A percentile compares a stretch with the other conserved stretches of the same genome.
Evolutionary conservation across 1,284 basidiomycete genomes (phyloP).

Genomic region (Naganishia sp.): DNA sequence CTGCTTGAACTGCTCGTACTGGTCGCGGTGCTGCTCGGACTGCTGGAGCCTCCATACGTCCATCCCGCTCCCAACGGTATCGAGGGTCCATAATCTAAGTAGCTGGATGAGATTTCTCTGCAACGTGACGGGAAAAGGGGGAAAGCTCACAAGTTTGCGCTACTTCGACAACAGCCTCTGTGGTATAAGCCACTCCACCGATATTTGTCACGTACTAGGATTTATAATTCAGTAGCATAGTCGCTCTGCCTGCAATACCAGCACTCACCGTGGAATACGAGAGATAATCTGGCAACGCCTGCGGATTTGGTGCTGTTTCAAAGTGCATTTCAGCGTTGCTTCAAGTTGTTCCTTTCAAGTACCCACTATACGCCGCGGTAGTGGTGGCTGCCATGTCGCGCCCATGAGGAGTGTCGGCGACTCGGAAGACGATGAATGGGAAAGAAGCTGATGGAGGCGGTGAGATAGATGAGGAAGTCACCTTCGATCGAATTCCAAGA

Average conservation of each 20-base stretch:
- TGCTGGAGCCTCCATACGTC: constrained; percentile 23
- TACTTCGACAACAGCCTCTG: constrained; percentile 27
- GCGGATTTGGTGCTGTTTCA: constrained; percentile 25
- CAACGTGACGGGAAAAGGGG: neutral
- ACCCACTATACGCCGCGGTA: constrained; percentile 25
- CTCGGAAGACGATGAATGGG: too few relatives aligned
- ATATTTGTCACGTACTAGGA: constrained; percentile 22
- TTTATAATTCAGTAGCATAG: neutral
- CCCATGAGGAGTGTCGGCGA: neutral
- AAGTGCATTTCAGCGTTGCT: neutral
- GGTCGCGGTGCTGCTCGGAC: neutral
- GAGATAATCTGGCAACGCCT: constrained; percentile 26
- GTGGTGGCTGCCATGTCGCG: constrained; percentile 11
- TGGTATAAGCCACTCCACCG: constrained; percentile 11
- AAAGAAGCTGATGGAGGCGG: too few relatives aligned
- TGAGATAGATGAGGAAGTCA: neutral
- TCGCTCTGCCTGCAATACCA: too few relatives aligned
- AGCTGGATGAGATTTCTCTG: neutral
- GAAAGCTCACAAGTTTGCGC: constrained; percentile 27
- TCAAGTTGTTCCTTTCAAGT: too few relatives aligned
- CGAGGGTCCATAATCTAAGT: constrained; percentile 29
- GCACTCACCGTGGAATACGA: constrained; percentile 28
- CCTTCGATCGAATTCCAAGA: neutral
- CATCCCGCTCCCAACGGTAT: constrained; percentile 29
- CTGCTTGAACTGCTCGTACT: neutral